Evolutionary conservation across 1,139 yeast species (phyloP), one percentile per base, ranked within the genome.

Genomic region (Ogataea hybrid): DNA sequence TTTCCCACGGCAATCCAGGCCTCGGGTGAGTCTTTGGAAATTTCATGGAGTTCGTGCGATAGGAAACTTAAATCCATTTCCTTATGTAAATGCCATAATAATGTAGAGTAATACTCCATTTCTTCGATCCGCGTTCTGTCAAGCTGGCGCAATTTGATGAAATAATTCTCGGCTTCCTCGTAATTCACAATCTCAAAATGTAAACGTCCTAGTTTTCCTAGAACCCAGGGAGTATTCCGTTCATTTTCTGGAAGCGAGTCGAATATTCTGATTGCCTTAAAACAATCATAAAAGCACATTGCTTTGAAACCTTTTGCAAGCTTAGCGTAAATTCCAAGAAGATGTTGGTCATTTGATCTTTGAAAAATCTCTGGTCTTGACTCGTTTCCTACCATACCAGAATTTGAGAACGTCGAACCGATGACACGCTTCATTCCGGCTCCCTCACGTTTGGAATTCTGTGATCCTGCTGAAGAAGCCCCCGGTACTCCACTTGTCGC

Each of bases 1-100:
- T 94, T 92, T 2, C 98, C 98, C 41, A 89, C 71, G 0, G 86
- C 82, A 56, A 95, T 86, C 98, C 98, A 92, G 0, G 97, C 83
- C 48, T 88, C 84, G 3, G 96, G 84, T 7, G 82, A 70, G 17
- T 53, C 52, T 22, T 73, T 65, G 10, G 84, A 70, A 22, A 83
- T 67, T 49, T 81, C 88, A 51, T 84, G 72, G 32, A 89, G 67
- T 53, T 89, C 97, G 57, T 86, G 88, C 5, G 96, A 87, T 46
- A 94, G 69, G 56, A 75, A 81, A 17, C 95, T 82, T 39, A 92
- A 69, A 44, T 84, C 92, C n/a, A 80, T 78, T 45, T 85, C 90
- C 53, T 83, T 84, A 46, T 85, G 89, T 42, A 89, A 67, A 65
- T 92, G 98, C 99, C 99, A 92, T 46, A 92, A 70, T 28, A 89